Percentiles rank a stretch among this genome's conserved stretches.
Conservation (phyloP, 2,329 filamentous ascomycete species). For the Macrophomina phaseolina region DNA sequence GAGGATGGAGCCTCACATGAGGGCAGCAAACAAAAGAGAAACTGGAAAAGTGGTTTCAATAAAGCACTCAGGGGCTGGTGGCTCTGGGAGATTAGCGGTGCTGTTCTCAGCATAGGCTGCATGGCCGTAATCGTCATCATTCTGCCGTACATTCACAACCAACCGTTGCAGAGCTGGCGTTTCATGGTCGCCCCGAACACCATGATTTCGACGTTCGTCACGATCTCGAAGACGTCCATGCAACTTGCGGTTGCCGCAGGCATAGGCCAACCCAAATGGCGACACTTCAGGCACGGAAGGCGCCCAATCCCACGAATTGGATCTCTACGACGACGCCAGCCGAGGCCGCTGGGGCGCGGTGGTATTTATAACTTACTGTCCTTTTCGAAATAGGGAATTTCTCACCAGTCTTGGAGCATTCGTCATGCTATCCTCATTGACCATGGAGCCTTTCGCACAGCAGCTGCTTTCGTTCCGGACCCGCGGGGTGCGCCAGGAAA, state of each 20-base stretch:
- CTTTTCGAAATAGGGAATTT: background rate
- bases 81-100: conserved; percentile 15
- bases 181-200: conserved; percentile 37
- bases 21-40: too few species aligned
- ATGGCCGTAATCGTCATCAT: conserved; percentile 25
- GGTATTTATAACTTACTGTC: background rate
- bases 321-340: background rate
- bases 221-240: conserved; percentile 38
- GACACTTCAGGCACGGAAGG: conserved; percentile 31
- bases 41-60: too few species aligned
- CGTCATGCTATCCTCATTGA: background rate
- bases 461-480: background rate
- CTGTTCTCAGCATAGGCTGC: conserved; percentile 27
- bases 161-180: conserved; percentile 26
- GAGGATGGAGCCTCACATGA: too few species aligned
- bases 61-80: background rate
- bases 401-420: background rate
- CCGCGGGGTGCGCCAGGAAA: background rate
- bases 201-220: conserved; percentile 42
- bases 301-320: background rate
- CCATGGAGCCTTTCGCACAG: background rate
- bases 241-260: conserved; percentile 39
- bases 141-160: conserved; percentile 25
- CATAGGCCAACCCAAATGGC: conserved; percentile 47
- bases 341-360: background rate